Evolutionary conservation across 345 rosid species (phyloP).

Genomic region (Hibiscus syriacus): DNA sequence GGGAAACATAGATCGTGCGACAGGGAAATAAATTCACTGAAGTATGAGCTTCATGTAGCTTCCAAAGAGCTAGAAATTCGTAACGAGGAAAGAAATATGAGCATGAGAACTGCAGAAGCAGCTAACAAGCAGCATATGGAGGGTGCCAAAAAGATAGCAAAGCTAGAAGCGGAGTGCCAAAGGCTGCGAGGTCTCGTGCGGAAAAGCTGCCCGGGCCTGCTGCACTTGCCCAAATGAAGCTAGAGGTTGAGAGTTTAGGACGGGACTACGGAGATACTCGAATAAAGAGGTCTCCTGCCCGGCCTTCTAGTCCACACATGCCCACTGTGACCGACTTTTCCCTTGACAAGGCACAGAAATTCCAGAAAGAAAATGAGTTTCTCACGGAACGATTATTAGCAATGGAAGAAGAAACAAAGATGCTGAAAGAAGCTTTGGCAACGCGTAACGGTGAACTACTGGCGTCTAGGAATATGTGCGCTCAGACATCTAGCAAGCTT

Average conservation of each 20-base stretch:
- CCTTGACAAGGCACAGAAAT: too few species aligned
- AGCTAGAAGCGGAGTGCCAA: constrained; percentile 92
- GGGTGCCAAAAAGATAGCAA: constrained; percentile 80
- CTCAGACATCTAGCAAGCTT: constrained; percentile 67
- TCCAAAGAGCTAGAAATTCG: too few species aligned
- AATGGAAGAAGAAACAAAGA: too few species aligned
- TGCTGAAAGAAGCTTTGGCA: too few species aligned
- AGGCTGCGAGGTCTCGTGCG: constrained; percentile 82
- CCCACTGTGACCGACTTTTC: constrained; percentile 46
- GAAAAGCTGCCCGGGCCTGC: constrained; percentile 96
- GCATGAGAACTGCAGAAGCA: too few species aligned
- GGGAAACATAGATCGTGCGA: constrained; percentile 71
- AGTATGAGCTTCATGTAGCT: constrained; percentile 78
- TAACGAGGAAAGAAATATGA: too few species aligned
- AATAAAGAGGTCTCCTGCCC: constrained; percentile 62
- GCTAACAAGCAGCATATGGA: constrained; percentile 85
- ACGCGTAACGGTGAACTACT: constrained; percentile 84
- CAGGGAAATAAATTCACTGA: constrained; percentile 73
- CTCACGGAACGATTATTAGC: too few species aligned
- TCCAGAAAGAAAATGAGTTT: too few species aligned
- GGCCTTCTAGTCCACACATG: constrained; percentile 57
- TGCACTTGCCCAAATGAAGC: too few species aligned
- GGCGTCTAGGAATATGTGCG: constrained; percentile 90
- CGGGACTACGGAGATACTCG: constrained; percentile 73
- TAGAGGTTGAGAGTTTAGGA: too few species aligned